Conservation (phyloP, 164 flowering plant genomes). For the Umbellularia californica region DNA sequence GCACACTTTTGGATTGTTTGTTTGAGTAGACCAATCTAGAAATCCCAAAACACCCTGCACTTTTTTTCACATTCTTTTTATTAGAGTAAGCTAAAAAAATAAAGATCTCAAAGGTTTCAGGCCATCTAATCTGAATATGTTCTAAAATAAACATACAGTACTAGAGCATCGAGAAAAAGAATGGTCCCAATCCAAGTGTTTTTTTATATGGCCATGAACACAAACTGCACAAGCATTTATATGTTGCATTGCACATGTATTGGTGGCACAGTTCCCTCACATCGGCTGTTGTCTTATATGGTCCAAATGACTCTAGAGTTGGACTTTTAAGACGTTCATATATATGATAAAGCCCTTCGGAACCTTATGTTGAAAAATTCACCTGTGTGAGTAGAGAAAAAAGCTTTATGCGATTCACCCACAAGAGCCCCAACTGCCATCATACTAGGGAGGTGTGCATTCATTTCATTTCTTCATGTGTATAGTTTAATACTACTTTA, state of each 20-base stretch:
- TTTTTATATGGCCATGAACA: not conserved
- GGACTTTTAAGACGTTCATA: slow-evolving; percentile 7
- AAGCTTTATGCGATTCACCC: not conserved
- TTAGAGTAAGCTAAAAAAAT: not conserved
- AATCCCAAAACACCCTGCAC: no score
- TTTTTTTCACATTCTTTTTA: no score
- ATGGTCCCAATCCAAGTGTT: not conserved
- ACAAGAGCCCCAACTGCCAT: slow-evolving; percentile 9
- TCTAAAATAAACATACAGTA: not conserved
- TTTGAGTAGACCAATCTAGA: no score
- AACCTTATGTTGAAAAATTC: not conserved
- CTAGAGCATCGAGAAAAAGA: not conserved
- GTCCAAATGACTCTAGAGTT: slow-evolving; percentile 1
- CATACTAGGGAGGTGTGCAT: slow-evolving; percentile 23
- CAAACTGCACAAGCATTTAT: not conserved
- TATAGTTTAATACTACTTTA: slow-evolving; percentile 17
- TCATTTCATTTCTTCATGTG: slow-evolving; percentile 16
- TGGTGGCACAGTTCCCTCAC: not conserved
- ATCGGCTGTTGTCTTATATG: not conserved
- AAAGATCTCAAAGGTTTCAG: not conserved
- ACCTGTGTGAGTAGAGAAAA: not conserved
- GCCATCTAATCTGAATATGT: no score
- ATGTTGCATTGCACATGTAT: not conserved
- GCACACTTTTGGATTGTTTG: no score
- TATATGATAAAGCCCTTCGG: slow-evolving; percentile 1